These are phyloP conservation scores for Colletotrichum eremochloae DNA, from an alignment of 2,329 filamentous ascomycete species.

Conservation along the genomic window DNA sequence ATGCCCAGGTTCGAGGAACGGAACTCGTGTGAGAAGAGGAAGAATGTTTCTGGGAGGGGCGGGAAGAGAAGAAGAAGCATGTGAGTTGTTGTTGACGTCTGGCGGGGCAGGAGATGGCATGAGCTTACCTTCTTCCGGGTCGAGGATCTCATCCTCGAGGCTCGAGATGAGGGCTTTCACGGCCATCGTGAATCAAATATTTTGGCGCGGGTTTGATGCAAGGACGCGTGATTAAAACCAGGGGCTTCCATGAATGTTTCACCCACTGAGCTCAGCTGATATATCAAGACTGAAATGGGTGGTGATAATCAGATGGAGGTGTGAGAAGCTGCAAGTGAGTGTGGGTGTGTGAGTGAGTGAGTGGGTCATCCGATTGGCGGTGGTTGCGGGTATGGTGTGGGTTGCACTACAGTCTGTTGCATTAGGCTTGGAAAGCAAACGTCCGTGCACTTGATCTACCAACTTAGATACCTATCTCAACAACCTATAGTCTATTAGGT, in stretches of 20 bases:
- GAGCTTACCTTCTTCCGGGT: constrained; percentile 62
- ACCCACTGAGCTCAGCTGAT: background rate
- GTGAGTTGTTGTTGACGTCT: constrained; percentile 12
- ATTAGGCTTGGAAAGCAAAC: too few relatives aligned
- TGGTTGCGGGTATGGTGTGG: background rate
- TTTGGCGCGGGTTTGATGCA: background rate
- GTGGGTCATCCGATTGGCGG: background rate
- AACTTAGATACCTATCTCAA: too few relatives aligned
- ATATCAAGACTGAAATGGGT: background rate
- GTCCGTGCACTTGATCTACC: too few relatives aligned
- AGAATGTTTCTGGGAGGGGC: constrained; percentile 79
- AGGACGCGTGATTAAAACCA: too few relatives aligned
- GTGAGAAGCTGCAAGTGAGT: background rate
- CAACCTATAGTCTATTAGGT: too few relatives aligned
- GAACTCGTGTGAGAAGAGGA: constrained; percentile 83
- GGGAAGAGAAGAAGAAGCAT: background rate
- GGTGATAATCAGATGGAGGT: background rate
- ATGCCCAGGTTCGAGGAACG: constrained; percentile 87
- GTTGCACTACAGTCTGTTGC: background rate
- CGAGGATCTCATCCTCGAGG: constrained; percentile 60
- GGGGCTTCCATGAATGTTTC: too few relatives aligned
- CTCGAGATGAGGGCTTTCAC: constrained; percentile 46
- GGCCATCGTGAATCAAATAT: background rate
- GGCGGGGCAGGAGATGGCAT: background rate
- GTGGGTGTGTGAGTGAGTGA: background rate